Percentiles rank a stretch among this genome's conserved stretches.
phyloP scores from a whole-genome alignment of 257 asterid genomes.

The Primulina eburnea region DNA sequence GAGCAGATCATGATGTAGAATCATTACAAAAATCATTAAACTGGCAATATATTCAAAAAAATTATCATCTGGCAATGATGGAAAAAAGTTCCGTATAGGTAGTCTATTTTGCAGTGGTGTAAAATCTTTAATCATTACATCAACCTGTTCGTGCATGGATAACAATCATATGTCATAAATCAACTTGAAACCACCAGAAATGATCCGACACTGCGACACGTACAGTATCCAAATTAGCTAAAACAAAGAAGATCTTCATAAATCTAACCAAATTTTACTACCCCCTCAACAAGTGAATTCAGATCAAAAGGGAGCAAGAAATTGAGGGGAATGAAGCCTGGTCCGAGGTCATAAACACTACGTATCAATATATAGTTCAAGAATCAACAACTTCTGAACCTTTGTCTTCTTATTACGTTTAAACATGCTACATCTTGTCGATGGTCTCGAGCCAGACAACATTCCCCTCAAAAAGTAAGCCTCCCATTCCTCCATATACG shows the following conservation, averaged over 20 bases:
- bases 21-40: conserved; percentile 42
- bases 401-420: not conserved
- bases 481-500: conserved; percentile 18
- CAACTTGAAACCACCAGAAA: no score
- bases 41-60: conserved; percentile 41
- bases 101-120: conserved; percentile 24
- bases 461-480: conserved; percentile 85
- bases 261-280: not conserved
- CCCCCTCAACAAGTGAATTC: not conserved
- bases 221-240: not conserved
- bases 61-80: conserved; percentile 40
- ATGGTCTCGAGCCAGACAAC: conserved; percentile 98
- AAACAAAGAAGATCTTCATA: no score
- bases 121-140: not conserved
- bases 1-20: conserved; percentile 38
- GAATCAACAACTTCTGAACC: conserved; percentile 31
- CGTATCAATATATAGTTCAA: no score
- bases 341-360: conserved; percentile 69
- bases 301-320: conserved; percentile 42
- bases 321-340: conserved; percentile 99
- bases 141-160: no score
- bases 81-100: conserved; percentile 28
- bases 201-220: not conserved
- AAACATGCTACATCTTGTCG: conserved; percentile 13
- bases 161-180: no score